Evolutionary conservation across 768 basidiomycete genomes (phyloP).

Genomic region (Chalciporus piperatus): DNA sequence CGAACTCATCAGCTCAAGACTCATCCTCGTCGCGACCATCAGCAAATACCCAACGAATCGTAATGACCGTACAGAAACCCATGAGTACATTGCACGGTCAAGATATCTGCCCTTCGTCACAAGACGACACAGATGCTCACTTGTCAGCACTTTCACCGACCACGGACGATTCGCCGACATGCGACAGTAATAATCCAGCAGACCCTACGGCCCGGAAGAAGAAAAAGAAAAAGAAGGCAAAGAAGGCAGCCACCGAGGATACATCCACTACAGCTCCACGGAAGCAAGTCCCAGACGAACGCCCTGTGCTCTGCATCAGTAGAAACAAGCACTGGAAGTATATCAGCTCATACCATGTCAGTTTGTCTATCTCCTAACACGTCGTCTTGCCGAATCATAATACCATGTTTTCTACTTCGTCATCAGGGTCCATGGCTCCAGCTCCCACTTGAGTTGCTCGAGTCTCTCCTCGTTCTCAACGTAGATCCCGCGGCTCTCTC

Average conservation of each 20-base stretch:
- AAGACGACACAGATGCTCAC: not conserved
- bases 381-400: not conserved
- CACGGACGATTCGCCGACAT: constrained; percentile 22
- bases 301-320: constrained; percentile 78
- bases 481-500: constrained; percentile 66
- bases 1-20: too few species aligned
- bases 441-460: constrained; percentile 80
- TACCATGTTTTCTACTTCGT: not conserved
- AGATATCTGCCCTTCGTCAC: not conserved
- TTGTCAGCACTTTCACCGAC: constrained; percentile 15
- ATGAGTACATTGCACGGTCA: not conserved
- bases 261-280: constrained; percentile 22
- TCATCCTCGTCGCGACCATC: constrained; percentile 6
- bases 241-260: constrained; percentile 51
- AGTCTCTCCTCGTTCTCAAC: constrained; percentile 77
- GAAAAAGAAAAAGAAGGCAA: constrained; percentile 67
- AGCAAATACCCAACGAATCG: not conserved
- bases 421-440: constrained; percentile 87
- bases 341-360: constrained; percentile 86
- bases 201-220: constrained; percentile 48
- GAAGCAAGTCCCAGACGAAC: constrained; percentile 39
- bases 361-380: constrained; percentile 30
- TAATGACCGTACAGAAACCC: not conserved
- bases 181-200: constrained; percentile 14
- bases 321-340: constrained; percentile 94